Evolutionary conservation across 257 asterid species (phyloP), one percentile per base, ranked within the genome.

Genomic region (Forsythia viridissima): DNA sequence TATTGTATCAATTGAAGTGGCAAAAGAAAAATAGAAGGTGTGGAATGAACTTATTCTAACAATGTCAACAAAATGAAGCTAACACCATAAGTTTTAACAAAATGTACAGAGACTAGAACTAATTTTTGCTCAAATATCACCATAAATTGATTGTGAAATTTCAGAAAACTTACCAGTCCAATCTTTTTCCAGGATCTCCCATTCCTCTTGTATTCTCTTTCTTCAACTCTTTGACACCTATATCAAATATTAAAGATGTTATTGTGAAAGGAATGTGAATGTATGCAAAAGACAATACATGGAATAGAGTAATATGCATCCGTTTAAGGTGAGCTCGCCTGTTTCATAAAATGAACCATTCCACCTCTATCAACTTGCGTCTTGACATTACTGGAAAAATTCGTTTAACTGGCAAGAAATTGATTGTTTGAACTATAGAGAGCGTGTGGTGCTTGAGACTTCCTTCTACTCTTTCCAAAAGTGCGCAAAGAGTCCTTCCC

Each of bases 161-260:
- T 30, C 18, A 16, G 3, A 67, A 13, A 66, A 79, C 78, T 76
- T 88, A 88, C 98, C 94, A 74, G 98, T 97, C 87, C 91, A 84
- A 90, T 92, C 91, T 36, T 88, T 87, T 83, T 93, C 92, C 74
- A 93, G 93, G 70, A 90, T 90, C 90, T 83, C 90, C 98, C 97
- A 94, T 76, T 93, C 97, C 20, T 88, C 95, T 85, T 94, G 96
- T 78, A 93, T 90, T 91, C 78, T 92, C 90, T 90, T 94, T 51
- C 93, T 87, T 95, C 97, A 92, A 71, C 77, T 81, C 88, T 87
- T 93, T 71, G 90, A 83, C 63, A 91, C 88, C 93, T 92, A 86
- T 72, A 80, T 39, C 68, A 83, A 41, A 66, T 71, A 77, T 73
- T 59, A 68, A 66, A 79, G 38, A 76, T 41, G 38, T 68, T 48